Conservation (phyloP, 352 stramenopile genomes). For the Phytophthora citrophthora region DNA sequence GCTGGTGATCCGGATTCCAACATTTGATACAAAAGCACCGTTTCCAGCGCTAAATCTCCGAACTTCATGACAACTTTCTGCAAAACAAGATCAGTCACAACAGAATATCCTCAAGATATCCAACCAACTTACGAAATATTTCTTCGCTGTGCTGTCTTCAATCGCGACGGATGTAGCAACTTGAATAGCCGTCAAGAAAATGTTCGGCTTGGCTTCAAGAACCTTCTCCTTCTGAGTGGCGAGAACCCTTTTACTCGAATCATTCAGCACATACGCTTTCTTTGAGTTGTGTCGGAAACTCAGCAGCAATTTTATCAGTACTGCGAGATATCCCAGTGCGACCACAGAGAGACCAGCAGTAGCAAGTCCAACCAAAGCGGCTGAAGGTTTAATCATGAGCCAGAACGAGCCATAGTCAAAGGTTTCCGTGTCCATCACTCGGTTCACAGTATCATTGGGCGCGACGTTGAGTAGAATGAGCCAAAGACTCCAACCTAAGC, state of each 20-base stretch:
- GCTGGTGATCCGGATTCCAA: slow-evolving; percentile 27
- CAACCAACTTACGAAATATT: slow-evolving; percentile 15
- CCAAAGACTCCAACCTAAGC: slow-evolving; percentile 31
- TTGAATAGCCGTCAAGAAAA: neutral
- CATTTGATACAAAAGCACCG: slow-evolving; percentile 30
- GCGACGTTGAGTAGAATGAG: slow-evolving; percentile 30
- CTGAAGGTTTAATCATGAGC: slow-evolving; percentile 24
- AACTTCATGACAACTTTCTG: slow-evolving; percentile 31
- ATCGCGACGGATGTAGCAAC: neutral
- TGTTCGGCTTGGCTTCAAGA: neutral
- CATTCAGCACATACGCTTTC: slow-evolving; percentile 4
- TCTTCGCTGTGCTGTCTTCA: neutral
- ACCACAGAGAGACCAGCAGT: slow-evolving; percentile 13
- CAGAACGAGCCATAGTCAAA: slow-evolving; percentile 43
- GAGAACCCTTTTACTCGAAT: neutral
- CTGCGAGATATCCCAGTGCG: slow-evolving; percentile 20
- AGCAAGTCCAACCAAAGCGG: slow-evolving; percentile 11
- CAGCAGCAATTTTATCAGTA: slow-evolving; percentile 17
- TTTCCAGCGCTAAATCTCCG: slow-evolving; percentile 22
- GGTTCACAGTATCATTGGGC: slow-evolving; percentile 36
- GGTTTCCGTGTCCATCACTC: slow-evolving; percentile 32
- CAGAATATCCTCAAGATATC: no score
- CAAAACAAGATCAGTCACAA: neutral
- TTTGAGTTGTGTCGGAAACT: neutral
- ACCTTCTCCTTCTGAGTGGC: neutral